A percentile compares a stretch with the other conserved stretches of the same genome.
Conservation (phyloP, 2,329 filamentous ascomycete species). For the Aureobasidium leucospermi region DNA sequence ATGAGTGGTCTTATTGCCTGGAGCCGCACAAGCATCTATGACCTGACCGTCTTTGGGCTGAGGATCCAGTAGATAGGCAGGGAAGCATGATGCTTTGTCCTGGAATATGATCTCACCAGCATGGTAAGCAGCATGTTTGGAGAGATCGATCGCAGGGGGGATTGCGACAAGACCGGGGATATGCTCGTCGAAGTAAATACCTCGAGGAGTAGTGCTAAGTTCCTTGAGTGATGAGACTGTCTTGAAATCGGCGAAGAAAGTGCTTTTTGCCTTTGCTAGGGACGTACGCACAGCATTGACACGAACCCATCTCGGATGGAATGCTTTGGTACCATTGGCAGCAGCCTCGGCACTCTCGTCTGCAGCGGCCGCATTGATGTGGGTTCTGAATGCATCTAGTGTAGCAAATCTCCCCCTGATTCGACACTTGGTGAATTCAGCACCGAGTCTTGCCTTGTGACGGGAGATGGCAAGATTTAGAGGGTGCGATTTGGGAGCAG, state of each 20-base stretch:
- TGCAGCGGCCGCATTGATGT: constrained; percentile 41
- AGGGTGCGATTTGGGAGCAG: constrained; percentile 71
- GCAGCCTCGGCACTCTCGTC: constrained; percentile 23
- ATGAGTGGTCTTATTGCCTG: constrained; percentile 96
- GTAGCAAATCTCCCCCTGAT: constrained; percentile 64
- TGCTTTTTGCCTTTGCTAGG: constrained; percentile 62
- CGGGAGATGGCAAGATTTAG: constrained; percentile 67
- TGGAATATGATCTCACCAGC: constrained; percentile 79
- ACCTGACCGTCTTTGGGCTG: constrained; percentile 61
- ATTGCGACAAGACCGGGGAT: constrained; percentile 79
- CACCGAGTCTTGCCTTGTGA: constrained; percentile 71
- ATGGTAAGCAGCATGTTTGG: constrained; percentile 64
- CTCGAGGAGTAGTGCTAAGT: constrained; percentile 38
- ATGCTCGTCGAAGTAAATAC: constrained; percentile 67
- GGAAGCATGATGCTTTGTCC: constrained; percentile 96
- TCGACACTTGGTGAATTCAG: constrained; percentile 75
- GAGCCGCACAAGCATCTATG: constrained; percentile 89
- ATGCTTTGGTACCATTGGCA: constrained; percentile 36
- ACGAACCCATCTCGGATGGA: constrained; percentile 84
- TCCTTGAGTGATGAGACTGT: constrained; percentile 52
- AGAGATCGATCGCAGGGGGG: constrained; percentile 63
- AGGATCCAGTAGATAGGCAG: constrained; percentile 76
- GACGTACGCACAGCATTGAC: constrained; percentile 72
- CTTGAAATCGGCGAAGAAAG: constrained; percentile 62
- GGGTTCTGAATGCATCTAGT: constrained; percentile 56